These are phyloP conservation scores for Mucor saturninus DNA, from an alignment of 371 early-diverging fungal genomes.

Conservation along the genomic window DNA sequence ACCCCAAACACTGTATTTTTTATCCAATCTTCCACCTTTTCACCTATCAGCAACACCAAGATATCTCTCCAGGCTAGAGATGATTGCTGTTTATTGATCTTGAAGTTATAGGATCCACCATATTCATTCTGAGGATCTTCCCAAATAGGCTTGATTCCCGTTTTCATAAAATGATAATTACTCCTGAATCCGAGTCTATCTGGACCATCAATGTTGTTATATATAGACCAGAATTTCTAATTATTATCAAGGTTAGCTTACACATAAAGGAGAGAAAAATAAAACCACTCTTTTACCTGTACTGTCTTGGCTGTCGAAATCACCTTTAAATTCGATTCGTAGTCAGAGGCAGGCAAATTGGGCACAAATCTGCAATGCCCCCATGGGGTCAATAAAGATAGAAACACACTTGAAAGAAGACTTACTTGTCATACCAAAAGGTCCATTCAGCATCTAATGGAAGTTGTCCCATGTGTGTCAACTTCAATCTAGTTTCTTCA, in stretches of 20 bases:
- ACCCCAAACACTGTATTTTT: constrained; percentile 68
- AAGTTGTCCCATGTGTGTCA: constrained; percentile 38
- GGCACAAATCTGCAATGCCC: constrained; percentile 50
- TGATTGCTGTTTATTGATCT: constrained; percentile 62
- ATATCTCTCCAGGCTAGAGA: constrained; percentile 62
- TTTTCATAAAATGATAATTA: constrained; percentile 69
- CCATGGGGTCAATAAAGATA: too few relatives aligned
- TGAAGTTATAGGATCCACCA: constrained; percentile 78
- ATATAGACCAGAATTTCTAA: constrained; percentile 61
- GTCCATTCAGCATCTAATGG: constrained; percentile 64
- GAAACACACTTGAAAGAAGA: background rate
- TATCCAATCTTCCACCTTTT: constrained; percentile 61
- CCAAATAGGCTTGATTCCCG: constrained; percentile 77
- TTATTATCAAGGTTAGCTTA: background rate
- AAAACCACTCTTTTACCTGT: constrained; percentile 46
- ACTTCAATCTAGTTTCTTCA: constrained; percentile 33
- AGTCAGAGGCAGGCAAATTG: constrained; percentile 58
- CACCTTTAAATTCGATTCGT: constrained; percentile 61
- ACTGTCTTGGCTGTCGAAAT: constrained; percentile 65
- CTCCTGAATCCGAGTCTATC: constrained; percentile 53
- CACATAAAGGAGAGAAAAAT: background rate
- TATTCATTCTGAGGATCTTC: constrained; percentile 80
- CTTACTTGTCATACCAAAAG: constrained; percentile 71
- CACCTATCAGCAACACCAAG: constrained; percentile 63
- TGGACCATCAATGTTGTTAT: constrained; percentile 60